Evolutionary conservation across 1,139 yeast species (phyloP).

Genomic region (Sugiyamaella sp.): DNA sequence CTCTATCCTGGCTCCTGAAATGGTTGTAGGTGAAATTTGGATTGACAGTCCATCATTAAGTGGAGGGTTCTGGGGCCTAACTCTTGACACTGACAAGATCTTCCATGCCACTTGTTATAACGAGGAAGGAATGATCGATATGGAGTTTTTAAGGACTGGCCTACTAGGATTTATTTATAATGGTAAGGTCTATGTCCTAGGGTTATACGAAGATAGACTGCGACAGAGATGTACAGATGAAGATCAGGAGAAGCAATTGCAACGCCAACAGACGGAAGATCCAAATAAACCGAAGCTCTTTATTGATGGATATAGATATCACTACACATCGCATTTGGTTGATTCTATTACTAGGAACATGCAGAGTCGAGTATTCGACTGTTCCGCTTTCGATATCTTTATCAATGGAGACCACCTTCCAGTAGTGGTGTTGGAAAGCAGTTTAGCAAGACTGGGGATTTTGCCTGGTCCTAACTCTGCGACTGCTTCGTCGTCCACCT

Average conservation of each 20-base stretch:
- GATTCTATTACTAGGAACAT: slow-evolving; percentile 81
- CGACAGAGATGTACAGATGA: slow-evolving; percentile 52
- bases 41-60: slow-evolving; percentile 86
- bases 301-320: slow-evolving; percentile 53
- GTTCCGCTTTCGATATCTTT: slow-evolving; percentile 86
- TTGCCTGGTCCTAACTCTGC: slow-evolving; percentile 27
- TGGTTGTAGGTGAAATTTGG: slow-evolving; percentile 98
- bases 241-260: slow-evolving; percentile 15
- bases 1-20: slow-evolving; percentile 61
- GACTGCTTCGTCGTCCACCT: slow-evolving; percentile 13
- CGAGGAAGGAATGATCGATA: slow-evolving; percentile 64
- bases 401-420: slow-evolving; percentile 86
- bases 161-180: slow-evolving; percentile 82
- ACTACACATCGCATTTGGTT: slow-evolving; percentile 82
- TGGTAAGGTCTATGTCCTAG: slow-evolving; percentile 86
- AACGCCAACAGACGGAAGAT: slow-evolving; percentile 52
- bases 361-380: slow-evolving; percentile 73
- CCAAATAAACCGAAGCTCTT: slow-evolving; percentile 45
- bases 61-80: slow-evolving; percentile 84
- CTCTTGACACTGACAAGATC: slow-evolving; percentile 68
- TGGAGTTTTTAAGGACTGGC: slow-evolving; percentile 89
- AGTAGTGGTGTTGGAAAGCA: slow-evolving; percentile 84
- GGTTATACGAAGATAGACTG: slow-evolving; percentile 88
- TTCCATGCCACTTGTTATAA: slow-evolving; percentile 83
- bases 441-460: slow-evolving; percentile 52